These are phyloP conservation scores for Trichosporon sp. DNA, from an alignment of 1,284 basidiomycete genomes.

Conservation along the genomic window DNA sequence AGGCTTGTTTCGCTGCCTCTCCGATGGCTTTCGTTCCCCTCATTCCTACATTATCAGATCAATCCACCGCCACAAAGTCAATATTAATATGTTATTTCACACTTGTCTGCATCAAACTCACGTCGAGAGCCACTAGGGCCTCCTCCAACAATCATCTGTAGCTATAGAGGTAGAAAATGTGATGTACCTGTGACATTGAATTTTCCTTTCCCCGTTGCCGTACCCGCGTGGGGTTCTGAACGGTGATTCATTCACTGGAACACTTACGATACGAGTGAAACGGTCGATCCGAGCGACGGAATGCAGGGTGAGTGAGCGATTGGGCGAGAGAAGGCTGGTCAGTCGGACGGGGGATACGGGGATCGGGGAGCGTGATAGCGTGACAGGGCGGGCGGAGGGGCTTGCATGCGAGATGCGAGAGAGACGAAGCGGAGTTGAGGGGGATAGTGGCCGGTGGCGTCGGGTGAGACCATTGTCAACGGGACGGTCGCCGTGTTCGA, in stretches of 20 bases:
- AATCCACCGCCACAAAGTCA: background rate
- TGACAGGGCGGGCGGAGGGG: background rate
- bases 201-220: background rate
- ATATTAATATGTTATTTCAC: background rate
- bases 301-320: background rate
- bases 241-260: background rate
- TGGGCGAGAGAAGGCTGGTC: background rate
- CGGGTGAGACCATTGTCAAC: background rate
- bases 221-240: too few relatives aligned
- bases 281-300: background rate
- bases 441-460: background rate
- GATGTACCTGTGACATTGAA: slow-evolving; percentile 25
- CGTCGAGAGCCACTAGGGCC: background rate
- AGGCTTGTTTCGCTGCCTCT: background rate
- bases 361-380: slow-evolving; percentile 1
- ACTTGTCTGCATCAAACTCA: slow-evolving; percentile 24
- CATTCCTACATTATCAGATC: slow-evolving; percentile 7
- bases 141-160: slow-evolving; percentile 23
- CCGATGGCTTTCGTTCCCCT: background rate
- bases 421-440: background rate
- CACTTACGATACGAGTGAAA: background rate
- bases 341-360: background rate
- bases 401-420: background rate
- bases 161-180: slow-evolving; percentile 30
- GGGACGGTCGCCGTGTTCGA: too few relatives aligned